These are phyloP conservation scores for Ilyonectria destructans DNA, from an alignment of 2,329 filamentous ascomycete species.

Conservation along the genomic window DNA sequence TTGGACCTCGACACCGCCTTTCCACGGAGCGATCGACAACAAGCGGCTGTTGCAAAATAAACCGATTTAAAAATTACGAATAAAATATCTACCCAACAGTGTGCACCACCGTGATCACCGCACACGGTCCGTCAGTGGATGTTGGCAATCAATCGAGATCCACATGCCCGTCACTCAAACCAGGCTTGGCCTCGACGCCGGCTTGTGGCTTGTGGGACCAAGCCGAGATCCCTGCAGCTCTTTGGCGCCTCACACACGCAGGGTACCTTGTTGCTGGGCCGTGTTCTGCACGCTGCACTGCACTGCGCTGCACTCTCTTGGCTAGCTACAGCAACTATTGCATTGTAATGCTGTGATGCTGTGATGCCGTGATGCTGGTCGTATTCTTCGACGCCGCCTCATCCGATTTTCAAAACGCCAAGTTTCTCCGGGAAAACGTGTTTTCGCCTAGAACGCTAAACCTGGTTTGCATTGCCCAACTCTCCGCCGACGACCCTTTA, in stretches of 20 bases:
- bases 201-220: constrained; percentile 46
- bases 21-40: background rate
- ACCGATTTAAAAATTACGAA: constrained; percentile 16
- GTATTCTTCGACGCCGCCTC: background rate
- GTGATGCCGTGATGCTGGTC: background rate
- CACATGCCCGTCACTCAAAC: constrained; percentile 45
- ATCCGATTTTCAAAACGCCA: background rate
- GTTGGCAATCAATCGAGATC: constrained; percentile 48
- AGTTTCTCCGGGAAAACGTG: background rate
- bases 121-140: constrained; percentile 40
- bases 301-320: background rate
- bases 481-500: background rate
- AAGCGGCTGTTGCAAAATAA: constrained; percentile 11
- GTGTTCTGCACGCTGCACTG: too few species aligned
- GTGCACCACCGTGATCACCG: constrained; percentile 46
- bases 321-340: background rate
- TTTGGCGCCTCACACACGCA: constrained; percentile 25
- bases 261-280: too few species aligned
- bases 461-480: constrained; percentile 4
- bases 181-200: constrained; percentile 43
- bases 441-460: background rate
- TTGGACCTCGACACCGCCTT: constrained; percentile 8
- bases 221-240: constrained; percentile 38
- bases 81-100: constrained; percentile 21
- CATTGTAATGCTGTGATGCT: background rate